Evolutionary conservation across 768 basidiomycete genomes (phyloP), one percentile per base, ranked within the genome.

Genomic region (Crassisporium funariophilum): DNA sequence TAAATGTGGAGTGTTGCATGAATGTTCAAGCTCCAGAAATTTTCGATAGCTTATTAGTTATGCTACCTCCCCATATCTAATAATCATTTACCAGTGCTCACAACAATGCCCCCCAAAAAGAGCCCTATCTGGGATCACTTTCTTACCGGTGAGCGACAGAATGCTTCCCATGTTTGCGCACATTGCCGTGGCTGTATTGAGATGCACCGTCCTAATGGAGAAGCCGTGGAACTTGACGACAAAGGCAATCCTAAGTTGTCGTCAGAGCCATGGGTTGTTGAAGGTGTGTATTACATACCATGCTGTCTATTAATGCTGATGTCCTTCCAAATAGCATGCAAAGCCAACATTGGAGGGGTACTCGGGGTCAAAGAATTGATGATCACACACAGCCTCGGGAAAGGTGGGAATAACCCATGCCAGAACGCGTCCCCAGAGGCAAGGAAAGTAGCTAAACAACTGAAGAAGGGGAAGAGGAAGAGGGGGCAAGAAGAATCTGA

Each of bases 341-440:
- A 59, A 41, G 41, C 33, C 2, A 47, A 44, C 25, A 22, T 58
- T 17, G 57, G 59, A 15, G 49, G 52, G 1, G 42, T 58, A 4
- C 56, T 51, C 31, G 54, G 60, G 22, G 60, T 55, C 21, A 61
- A 60, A 42, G 41, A 49, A 5, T 44, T 58, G 0, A 65, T 65
- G 63, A 45, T 62, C 33, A 56, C 57, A 8, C 63, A 63, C 33
- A 41, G 63, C 10, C 41, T 62, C 5, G 60, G 58, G 1, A 54
- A 52, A 20, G 22, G 45, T 19, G 34, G 49, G 5, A 35, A 19
- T n/a, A 57, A 40, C 13, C 42, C 47, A 22, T 64, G 63, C 38
- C 61, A 38, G 12, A 44, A 56, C 39, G 50, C 55, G 36, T 59
- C 58, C 10, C 20, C 9, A 11, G 24, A 35, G n/a, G 57, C 55